Percentiles rank a stretch among this genome's conserved stretches.
phyloP scores from a whole-genome alignment of 768 basidiomycete species.

The Tremella yokohamensis region DNA sequence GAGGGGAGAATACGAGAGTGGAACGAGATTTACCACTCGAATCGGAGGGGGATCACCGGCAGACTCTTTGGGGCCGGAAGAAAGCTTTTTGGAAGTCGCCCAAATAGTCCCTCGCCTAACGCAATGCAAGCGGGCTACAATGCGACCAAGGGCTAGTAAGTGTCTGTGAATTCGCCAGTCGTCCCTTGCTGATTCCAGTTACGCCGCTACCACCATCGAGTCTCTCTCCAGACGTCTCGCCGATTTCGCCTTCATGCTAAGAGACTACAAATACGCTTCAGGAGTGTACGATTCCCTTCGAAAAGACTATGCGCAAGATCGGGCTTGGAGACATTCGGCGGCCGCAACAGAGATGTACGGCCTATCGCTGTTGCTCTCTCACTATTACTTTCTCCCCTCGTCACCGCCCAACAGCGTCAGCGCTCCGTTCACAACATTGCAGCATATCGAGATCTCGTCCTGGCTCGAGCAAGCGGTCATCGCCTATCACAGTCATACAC shows the following conservation, averaged over 20 bases:
- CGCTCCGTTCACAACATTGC: slow-evolving; percentile 36
- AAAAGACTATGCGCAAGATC: slow-evolving; percentile 61
- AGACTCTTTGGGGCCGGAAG: slow-evolving; percentile 53
- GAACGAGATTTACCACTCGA: slow-evolving; percentile 65
- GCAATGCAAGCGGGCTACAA: slow-evolving; percentile 44
- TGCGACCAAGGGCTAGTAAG: slow-evolving; percentile 51
- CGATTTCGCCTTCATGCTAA: slow-evolving; percentile 88
- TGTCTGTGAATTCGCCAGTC: neutral
- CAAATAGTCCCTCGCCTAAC: slow-evolving; percentile 37
- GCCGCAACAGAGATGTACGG: slow-evolving; percentile 76
- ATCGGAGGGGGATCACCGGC: slow-evolving; percentile 51
- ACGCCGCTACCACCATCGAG: slow-evolving; percentile 46
- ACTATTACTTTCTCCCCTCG: slow-evolving; percentile 39
- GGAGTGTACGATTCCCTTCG: slow-evolving; percentile 79
- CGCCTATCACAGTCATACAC: slow-evolving; percentile 29
- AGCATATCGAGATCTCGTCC: slow-evolving; percentile 43
- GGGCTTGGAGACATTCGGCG: slow-evolving; percentile 49
- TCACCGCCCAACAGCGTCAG: slow-evolving; percentile 23
- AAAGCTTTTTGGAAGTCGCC: slow-evolving; percentile 52
- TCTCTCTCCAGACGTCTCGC: slow-evolving; percentile 67
- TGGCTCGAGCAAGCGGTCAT: slow-evolving; percentile 49
- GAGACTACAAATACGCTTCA: slow-evolving; percentile 80
- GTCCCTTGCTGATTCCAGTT: slow-evolving; percentile 32
- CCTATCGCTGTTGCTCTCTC: slow-evolving; percentile 55
- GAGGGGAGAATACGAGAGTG: slow-evolving; percentile 88